These are phyloP conservation scores for Chimonanthus praecox DNA, from an alignment of 164 flowering plant genomes.

Conservation along the genomic window DNA sequence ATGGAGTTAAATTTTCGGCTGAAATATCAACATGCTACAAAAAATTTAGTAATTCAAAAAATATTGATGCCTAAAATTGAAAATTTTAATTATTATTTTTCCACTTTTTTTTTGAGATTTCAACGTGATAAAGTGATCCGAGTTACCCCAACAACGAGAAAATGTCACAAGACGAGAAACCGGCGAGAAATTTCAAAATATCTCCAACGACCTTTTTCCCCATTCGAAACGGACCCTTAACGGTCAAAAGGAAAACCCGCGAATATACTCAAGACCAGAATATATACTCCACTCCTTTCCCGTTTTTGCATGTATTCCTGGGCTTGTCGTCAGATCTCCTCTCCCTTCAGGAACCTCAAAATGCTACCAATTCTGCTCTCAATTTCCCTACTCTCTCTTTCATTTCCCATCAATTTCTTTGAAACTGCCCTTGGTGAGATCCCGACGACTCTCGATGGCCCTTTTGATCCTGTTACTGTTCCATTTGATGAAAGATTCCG, in stretches of 20 bases:
- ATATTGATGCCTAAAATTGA: no score
- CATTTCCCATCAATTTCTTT: neutral
- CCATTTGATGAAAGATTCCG: constrained; percentile 49
- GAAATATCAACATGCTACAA: no score
- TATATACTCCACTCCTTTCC: neutral
- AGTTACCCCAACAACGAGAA: no score
- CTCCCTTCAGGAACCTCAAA: neutral
- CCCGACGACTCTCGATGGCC: constrained; percentile 72
- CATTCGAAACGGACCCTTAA: neutral
- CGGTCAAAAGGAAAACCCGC: neutral
- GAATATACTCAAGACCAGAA: neutral
- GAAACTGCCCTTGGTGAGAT: constrained; percentile 14
- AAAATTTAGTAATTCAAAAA: no score
- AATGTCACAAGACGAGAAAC: no score
- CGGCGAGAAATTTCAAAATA: neutral
- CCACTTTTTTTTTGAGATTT: no score
- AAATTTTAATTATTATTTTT: no score
- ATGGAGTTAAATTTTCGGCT: no score
- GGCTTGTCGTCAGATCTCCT: neutral
- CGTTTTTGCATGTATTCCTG: neutral
- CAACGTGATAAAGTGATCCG: no score
- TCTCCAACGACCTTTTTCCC: neutral
- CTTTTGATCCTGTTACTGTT: constrained; percentile 62
- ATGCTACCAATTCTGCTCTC: neutral
- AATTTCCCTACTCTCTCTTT: neutral